Evolutionary conservation across 1,284 basidiomycete species (phyloP).

Genomic region (Puccinia horiana): DNA sequence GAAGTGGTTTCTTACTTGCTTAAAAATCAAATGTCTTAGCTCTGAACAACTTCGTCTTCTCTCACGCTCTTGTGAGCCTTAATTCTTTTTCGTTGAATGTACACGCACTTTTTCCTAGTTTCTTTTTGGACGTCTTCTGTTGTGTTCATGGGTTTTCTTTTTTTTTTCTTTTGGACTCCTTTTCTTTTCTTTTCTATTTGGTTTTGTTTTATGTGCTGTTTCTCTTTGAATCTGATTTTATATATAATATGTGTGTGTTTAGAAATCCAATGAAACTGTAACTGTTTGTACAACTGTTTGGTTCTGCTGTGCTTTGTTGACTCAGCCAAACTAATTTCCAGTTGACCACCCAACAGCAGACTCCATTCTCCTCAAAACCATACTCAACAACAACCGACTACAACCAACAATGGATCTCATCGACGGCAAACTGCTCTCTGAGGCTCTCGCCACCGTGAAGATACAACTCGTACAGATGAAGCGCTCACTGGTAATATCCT

Average conservation of each 20-base stretch:
- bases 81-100: background rate
- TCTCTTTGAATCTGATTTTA: too few species aligned
- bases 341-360: background rate
- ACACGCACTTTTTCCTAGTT: background rate
- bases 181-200: background rate
- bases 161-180: background rate
- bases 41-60: conserved; percentile 39
- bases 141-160: background rate
- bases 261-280: too few species aligned
- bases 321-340: too few species aligned
- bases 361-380: background rate
- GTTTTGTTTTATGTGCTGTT: background rate
- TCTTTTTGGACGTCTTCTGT: background rate
- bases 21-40: conserved; percentile 68
- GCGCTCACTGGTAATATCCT: conserved; percentile 71
- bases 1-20: conserved; percentile 72
- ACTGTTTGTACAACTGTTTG: too few species aligned
- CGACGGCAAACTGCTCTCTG: conserved; percentile 52
- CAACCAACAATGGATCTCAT: conserved; percentile 22
- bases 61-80: conserved; percentile 50
- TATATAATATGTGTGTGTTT: too few species aligned
- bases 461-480: conserved; percentile 91
- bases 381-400: background rate
- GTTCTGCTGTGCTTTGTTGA: too few species aligned
- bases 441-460: conserved; percentile 65